Percentiles rank a stretch among this genome's conserved stretches.
Conservation (phyloP, 768 basidiomycete species). For the Dacryopinax spathularia region DNA sequence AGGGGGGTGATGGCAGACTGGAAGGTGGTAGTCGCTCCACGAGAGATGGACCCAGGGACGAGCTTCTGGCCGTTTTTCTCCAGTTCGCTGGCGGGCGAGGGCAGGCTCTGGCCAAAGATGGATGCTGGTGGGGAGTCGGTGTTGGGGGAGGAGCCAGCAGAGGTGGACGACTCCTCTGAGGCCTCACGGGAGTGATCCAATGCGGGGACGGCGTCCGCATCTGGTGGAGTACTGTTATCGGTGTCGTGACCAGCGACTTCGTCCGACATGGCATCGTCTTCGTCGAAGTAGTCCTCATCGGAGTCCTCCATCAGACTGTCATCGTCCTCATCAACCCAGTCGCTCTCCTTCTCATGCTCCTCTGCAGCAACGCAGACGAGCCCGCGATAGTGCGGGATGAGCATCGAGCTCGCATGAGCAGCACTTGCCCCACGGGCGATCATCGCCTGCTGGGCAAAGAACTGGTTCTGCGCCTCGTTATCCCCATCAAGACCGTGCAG, state of each 20-base stretch:
- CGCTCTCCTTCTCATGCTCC: constrained; percentile 2
- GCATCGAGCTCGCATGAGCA: constrained; percentile 13
- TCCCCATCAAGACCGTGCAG: constrained; percentile 74
- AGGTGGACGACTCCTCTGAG: constrained; percentile 17
- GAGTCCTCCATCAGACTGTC: constrained; percentile 1
- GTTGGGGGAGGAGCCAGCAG: constrained; percentile 12
- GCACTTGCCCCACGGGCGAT: constrained; percentile 11
- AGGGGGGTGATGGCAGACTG: constrained; percentile 6
- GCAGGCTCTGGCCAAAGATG: constrained; percentile 7
- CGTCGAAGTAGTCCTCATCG: constrained; percentile 37
- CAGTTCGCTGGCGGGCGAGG: constrained; percentile 5
- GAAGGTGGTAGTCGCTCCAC: constrained; percentile 5
- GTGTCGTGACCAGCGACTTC: constrained; percentile 21
- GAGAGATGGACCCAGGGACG: constrained; percentile 8
- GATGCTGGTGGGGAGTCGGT: constrained; percentile 13
- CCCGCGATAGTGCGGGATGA: constrained; percentile 43
- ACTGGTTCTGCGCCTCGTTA: constrained; percentile 63
- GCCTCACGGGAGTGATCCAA: constrained; percentile 10
- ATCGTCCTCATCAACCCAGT: background rate
- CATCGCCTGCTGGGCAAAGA: constrained; percentile 38
- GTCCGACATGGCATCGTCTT: constrained; percentile 31
- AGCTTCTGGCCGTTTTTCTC: constrained; percentile 9
- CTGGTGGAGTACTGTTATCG: constrained; percentile 20
- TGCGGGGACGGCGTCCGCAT: constrained; percentile 19
- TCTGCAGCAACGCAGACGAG: constrained; percentile 52